A percentile compares a stretch with the other conserved stretches of the same genome.
Evolutionary conservation across 768 basidiomycete genomes (phyloP).

Genomic region (Hericium coralloides): DNA sequence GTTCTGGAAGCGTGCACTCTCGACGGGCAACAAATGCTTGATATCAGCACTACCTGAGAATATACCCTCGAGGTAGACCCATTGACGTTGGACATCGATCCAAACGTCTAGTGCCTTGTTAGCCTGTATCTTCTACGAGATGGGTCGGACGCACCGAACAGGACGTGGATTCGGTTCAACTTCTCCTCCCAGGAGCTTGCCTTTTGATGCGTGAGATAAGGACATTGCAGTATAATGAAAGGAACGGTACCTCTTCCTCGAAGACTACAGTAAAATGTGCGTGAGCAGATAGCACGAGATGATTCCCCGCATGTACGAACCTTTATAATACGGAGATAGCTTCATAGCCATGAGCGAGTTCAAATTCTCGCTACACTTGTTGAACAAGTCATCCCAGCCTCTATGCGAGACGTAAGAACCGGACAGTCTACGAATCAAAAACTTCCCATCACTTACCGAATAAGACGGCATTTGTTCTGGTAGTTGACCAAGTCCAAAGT

Average conservation of each 20-base stretch:
- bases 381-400: conserved; percentile 96
- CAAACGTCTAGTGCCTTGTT: conserved; percentile 63
- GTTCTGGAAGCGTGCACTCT: conserved; percentile 95
- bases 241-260: conserved; percentile 63
- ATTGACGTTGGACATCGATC: conserved; percentile 99
- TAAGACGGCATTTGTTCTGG: conserved; percentile 96
- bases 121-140: conserved; percentile 1
- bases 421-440: background rate
- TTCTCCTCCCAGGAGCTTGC: conserved; percentile 95
- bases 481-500: conserved; percentile 95
- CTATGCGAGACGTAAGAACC: conserved; percentile 28
- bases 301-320: conserved; percentile 29
- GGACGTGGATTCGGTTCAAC: conserved; percentile 89
- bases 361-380: conserved; percentile 93
- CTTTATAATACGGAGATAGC: conserved; percentile 96
- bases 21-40: conserved; percentile 96
- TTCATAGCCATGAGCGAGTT: conserved; percentile 98
- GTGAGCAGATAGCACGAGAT: background rate
- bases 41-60: conserved; percentile 99
- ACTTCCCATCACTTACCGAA: conserved; percentile 46
- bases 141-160: conserved; percentile 62
- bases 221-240: background rate
- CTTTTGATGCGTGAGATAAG: conserved; percentile 22
- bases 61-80: conserved; percentile 99
- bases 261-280: conserved; percentile 46